Percentiles rank a stretch among this genome's conserved stretches.
These are phyloP conservation scores for Lagerstroemia speciosa DNA, from an alignment of 345 rosid genomes.

Conservation along the genomic window DNA sequence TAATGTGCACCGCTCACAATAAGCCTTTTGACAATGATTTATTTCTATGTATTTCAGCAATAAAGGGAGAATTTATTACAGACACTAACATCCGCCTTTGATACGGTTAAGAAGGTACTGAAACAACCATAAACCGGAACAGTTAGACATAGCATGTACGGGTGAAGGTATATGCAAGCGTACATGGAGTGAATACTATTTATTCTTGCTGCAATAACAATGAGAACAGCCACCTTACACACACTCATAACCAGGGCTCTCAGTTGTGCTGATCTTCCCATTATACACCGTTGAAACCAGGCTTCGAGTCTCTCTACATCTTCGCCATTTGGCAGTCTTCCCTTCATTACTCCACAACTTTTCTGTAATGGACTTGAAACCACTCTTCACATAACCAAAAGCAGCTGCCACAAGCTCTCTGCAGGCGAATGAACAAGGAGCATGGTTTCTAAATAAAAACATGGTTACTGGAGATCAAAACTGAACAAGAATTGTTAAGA, in stretches of 20 bases:
- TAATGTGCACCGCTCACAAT: too few species aligned
- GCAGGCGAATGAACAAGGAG: slow-evolving; percentile 8
- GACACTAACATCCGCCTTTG: too few species aligned
- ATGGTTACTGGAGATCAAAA: not conserved
- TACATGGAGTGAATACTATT: not conserved
- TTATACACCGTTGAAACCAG: slow-evolving; percentile 45
- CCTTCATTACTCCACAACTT: slow-evolving; percentile 42
- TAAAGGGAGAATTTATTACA: too few species aligned
- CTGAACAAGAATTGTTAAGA: not conserved
- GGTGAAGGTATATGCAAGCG: not conserved
- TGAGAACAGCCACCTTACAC: slow-evolving; percentile 23
- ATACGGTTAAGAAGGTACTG: too few species aligned
- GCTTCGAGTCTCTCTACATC: slow-evolving; percentile 51
- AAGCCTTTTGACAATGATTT: too few species aligned
- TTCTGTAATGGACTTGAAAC: slow-evolving; percentile 43
- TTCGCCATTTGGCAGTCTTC: slow-evolving; percentile 42
- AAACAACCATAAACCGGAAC: not conserved
- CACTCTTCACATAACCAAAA: slow-evolving; percentile 46
- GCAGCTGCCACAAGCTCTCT: slow-evolving; percentile 45
- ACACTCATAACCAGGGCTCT: slow-evolving; percentile 41
- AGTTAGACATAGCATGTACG: not conserved
- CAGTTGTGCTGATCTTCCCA: slow-evolving; percentile 39
- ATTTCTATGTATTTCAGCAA: too few species aligned
- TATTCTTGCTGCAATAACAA: not conserved
- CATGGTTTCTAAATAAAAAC: not conserved